phyloP scores from a whole-genome alignment of 495 filamentous ascomycete species.

The Trypethelium eluteriae region DNA sequence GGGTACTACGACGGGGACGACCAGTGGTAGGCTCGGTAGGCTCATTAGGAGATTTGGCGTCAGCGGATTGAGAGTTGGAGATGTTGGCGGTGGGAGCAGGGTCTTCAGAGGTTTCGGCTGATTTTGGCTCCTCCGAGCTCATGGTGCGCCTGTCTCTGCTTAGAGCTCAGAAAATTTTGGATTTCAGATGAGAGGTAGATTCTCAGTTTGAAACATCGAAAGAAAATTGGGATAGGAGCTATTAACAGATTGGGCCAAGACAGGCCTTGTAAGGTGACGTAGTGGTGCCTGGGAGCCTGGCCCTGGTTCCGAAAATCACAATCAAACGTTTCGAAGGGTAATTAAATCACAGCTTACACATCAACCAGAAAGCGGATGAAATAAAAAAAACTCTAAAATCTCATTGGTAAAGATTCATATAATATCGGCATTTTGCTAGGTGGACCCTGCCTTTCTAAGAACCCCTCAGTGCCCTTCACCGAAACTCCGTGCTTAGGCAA shows the following conservation, averaged over 20 bases:
- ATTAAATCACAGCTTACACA: neutral
- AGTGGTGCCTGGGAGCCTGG: neutral
- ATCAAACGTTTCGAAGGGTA: neutral
- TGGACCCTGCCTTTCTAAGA: neutral
- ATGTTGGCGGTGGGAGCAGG: neutral
- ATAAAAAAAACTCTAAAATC: too few species aligned
- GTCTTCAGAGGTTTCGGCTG: neutral
- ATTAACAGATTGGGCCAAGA: neutral
- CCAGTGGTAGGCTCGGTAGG: neutral
- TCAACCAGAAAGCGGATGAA: neutral
- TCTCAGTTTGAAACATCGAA: too few species aligned
- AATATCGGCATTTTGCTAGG: neutral
- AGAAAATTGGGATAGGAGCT: neutral
- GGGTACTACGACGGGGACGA: neutral
- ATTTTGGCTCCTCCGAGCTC: slow-evolving; percentile 1
- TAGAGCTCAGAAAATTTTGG: neutral
- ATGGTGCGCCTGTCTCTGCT: neutral
- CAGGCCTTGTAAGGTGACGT: neutral
- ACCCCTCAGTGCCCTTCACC: neutral
- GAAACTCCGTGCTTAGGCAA: slow-evolving; percentile 1
- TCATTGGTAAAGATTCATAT: too few species aligned
- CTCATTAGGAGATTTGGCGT: neutral
- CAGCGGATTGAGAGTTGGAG: neutral
- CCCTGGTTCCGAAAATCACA: slow-evolving; percentile 4
- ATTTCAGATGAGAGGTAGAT: neutral